These are phyloP conservation scores for Ceratocystis lukuohia DNA, from an alignment of 2,329 filamentous ascomycete genomes.

Conservation along the genomic window DNA sequence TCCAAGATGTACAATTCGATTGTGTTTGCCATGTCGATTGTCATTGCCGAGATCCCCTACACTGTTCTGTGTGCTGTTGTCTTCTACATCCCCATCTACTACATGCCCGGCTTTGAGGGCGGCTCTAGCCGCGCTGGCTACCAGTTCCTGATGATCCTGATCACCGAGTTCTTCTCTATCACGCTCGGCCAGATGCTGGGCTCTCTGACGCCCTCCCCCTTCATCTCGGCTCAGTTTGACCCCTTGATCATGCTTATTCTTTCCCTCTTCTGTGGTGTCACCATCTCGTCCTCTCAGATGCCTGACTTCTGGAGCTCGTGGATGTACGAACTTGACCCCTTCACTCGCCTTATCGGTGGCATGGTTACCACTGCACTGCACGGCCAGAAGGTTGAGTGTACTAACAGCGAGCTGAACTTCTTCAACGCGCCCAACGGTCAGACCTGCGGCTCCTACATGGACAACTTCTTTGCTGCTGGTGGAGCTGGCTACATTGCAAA, in stretches of 20 bases:
- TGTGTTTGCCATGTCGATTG: constrained; percentile 63
- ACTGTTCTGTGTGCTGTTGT: constrained; percentile 62
- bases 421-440: constrained; percentile 54
- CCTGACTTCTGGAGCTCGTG: constrained; percentile 65
- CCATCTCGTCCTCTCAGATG: constrained; percentile 65
- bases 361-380: constrained; percentile 70
- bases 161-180: constrained; percentile 74
- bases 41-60: constrained; percentile 78
- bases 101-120: constrained; percentile 59
- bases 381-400: constrained; percentile 48
- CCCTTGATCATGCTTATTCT: constrained; percentile 75
- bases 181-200: constrained; percentile 66
- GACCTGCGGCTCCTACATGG: constrained; percentile 66
- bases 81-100: constrained; percentile 78
- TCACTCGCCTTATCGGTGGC: constrained; percentile 67
- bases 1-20: constrained; percentile 76
- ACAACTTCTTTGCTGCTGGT: constrained; percentile 52
- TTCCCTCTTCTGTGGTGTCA: constrained; percentile 76
- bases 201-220: constrained; percentile 62
- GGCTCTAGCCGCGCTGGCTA: constrained; percentile 59
- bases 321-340: constrained; percentile 73
- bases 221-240: constrained; percentile 67
- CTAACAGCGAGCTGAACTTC: constrained; percentile 44
- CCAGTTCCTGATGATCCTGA: constrained; percentile 72
- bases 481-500: constrained; percentile 58